A percentile compares a stretch with the other conserved stretches of the same genome.
Evolutionary conservation across 2,329 filamentous ascomycete species (phyloP).

Genomic region (Daldinia eschscholtzii): DNA sequence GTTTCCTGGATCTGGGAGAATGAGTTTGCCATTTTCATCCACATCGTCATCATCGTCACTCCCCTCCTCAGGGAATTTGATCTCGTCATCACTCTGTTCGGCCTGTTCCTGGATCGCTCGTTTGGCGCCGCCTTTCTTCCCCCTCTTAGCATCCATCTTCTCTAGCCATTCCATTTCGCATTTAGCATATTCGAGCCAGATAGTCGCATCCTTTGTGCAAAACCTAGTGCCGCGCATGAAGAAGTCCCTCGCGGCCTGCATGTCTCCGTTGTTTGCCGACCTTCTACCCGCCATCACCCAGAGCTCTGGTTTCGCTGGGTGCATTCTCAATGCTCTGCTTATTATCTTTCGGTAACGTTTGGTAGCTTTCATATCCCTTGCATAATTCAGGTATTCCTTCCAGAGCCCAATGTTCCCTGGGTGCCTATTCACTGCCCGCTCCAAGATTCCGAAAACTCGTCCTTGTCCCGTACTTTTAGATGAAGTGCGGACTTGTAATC

Average conservation of each 20-base stretch:
- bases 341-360: slow-evolving; percentile 75
- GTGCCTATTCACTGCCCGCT: slow-evolving; percentile 86
- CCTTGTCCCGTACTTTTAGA: slow-evolving; percentile 80
- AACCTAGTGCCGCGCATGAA: slow-evolving; percentile 93
- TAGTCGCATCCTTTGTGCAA: slow-evolving; percentile 76
- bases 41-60: slow-evolving; percentile 60
- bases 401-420: slow-evolving; percentile 85
- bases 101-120: slow-evolving; percentile 68
- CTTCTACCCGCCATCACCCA: slow-evolving; percentile 89
- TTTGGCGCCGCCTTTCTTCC: slow-evolving; percentile 57
- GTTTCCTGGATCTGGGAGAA: slow-evolving; percentile 61
- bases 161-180: slow-evolving; percentile 93
- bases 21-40: slow-evolving; percentile 56
- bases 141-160: slow-evolving; percentile 80
- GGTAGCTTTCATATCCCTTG: slow-evolving; percentile 74
- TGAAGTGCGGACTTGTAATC: slow-evolving; percentile 79
- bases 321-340: slow-evolving; percentile 81
- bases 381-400: slow-evolving; percentile 90
- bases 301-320: slow-evolving; percentile 83
- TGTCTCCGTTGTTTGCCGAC: slow-evolving; percentile 84
- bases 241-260: slow-evolving; percentile 84
- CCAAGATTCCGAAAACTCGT: slow-evolving; percentile 89
- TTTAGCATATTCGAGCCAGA: slow-evolving; percentile 93
- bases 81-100: slow-evolving; percentile 61
- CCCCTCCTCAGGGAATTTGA: slow-evolving; percentile 59